Percentiles rank a stretch among this genome's conserved stretches.
phyloP scores from a whole-genome alignment of 495 filamentous ascomycete species.

The Sabuloglossum arenarium region DNA sequence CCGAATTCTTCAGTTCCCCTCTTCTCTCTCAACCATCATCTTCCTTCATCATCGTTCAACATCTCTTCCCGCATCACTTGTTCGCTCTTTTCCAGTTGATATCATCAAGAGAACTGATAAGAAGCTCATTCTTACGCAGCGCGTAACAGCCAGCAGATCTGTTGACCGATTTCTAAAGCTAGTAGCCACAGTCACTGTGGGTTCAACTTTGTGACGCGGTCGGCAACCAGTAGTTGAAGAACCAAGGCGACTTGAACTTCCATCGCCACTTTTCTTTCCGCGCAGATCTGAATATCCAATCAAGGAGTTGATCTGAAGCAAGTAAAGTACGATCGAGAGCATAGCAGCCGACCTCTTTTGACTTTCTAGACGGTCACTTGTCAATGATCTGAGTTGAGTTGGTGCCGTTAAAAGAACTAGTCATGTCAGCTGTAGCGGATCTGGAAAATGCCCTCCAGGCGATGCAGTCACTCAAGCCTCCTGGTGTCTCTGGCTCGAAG shows the following conservation, averaged over 20 bases:
- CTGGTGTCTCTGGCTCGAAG: constrained; percentile 80
- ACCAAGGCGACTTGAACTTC: neutral
- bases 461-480: constrained; percentile 77
- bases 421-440: constrained; percentile 49
- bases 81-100: neutral
- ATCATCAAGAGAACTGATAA: neutral
- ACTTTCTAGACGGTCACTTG: constrained; percentile 1
- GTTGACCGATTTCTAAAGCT: neutral
- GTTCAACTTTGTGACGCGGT: neutral
- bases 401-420: neutral
- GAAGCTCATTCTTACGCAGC: neutral
- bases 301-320: neutral
- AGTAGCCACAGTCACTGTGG: neutral
- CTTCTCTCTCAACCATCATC: neutral
- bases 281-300: neutral
- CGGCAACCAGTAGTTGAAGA: constrained; percentile 1
- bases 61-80: neutral
- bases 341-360: neutral
- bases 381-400: neutral
- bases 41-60: neutral
- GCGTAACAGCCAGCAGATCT: neutral
- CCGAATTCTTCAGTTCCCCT: neutral
- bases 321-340: neutral
- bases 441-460: constrained; percentile 77
- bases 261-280: neutral